Conservation (phyloP, 257 asterid species). For the Anisodus acutangulus region DNA sequence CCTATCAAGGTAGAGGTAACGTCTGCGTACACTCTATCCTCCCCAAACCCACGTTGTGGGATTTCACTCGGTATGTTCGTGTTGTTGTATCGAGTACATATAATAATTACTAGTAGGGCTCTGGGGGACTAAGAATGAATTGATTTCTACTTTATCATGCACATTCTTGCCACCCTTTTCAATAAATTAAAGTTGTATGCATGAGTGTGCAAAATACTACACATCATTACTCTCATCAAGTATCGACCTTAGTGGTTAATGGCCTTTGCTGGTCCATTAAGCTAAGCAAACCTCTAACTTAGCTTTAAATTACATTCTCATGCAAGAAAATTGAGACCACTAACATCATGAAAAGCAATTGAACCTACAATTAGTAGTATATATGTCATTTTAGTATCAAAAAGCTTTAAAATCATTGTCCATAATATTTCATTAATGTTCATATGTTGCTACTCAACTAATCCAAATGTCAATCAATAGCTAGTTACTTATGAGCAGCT, state of each 20-base stretch:
- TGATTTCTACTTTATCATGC: slow-evolving; percentile 38
- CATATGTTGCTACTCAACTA: not conserved
- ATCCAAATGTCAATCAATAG: not conserved
- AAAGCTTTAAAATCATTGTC: not conserved
- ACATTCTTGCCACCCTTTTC: slow-evolving; percentile 25
- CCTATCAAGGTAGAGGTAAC: no score
- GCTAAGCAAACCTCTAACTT: slow-evolving; percentile 43
- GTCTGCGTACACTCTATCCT: no score
- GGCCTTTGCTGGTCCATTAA: slow-evolving; percentile 49
- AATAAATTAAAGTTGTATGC: slow-evolving; percentile 21
- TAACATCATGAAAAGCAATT: not conserved
- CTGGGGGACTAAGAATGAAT: not conserved
- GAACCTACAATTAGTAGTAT: not conserved
- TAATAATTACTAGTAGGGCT: not conserved
- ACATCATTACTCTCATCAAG: slow-evolving; percentile 28
- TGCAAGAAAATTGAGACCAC: not conserved
- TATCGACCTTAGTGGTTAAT: not conserved
- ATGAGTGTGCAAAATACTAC: not conserved
- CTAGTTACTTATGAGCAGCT: not conserved
- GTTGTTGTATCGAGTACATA: not conserved
- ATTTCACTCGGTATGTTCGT: no score
- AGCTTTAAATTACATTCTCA: slow-evolving; percentile 23
- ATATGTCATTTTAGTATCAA: not conserved
- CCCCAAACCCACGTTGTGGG: no score
- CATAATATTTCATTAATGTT: not conserved